Base-by-base conservation (phyloP, 2,329 filamentous ascomycete genomes). In the Phoma sp. region DNA sequence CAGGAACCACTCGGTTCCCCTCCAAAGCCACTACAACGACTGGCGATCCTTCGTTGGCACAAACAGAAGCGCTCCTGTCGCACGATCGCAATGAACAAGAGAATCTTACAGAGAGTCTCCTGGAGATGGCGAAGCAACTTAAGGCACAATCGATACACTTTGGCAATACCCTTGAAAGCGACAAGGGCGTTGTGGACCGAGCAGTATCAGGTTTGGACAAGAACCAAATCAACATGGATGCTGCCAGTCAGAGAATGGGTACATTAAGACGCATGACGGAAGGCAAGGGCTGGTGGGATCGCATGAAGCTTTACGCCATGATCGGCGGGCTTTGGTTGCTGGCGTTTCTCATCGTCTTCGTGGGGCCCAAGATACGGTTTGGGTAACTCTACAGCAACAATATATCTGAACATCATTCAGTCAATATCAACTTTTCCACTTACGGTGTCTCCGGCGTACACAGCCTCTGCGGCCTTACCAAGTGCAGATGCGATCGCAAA, bases 281-380 rank as follows among this genome's bases (percentile, higher is more conserved):
- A 78, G 93, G 92, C 3, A 88, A 89, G 71, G 92, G 92, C 0
- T 96, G 90, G 89, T 92, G 84, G 86, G 92, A 89, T 5, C 80
- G 93, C 46, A 84, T 96, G 80, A 81, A 93, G 76, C 80, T 97
- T 56, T 96, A 95, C 79, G 88, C 81, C 32, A 89, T 91, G 83
- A 92, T 97, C 42, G 90, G 88, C 66, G 91, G 85, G 25, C 74
- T 97, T 58, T 93, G 92, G 87, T 66, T 96, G n/a, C 77, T 86
- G 21, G 84, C 92, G 15, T 78, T 96, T 29, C 65, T 96, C 71
- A 75, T 97, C 60, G 93, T 97, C 11, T 93, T 93, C 78, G 83
- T 93, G 43, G 79, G 92, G 71, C 93, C 93, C 0, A 98, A 97
- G 80, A 76, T 97, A 72, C 83, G 93, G 67, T 95, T 96, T 20